Evolutionary conservation across 1,284 basidiomycete species (phyloP).

Genomic region (Ceratobasidium sp.): DNA sequence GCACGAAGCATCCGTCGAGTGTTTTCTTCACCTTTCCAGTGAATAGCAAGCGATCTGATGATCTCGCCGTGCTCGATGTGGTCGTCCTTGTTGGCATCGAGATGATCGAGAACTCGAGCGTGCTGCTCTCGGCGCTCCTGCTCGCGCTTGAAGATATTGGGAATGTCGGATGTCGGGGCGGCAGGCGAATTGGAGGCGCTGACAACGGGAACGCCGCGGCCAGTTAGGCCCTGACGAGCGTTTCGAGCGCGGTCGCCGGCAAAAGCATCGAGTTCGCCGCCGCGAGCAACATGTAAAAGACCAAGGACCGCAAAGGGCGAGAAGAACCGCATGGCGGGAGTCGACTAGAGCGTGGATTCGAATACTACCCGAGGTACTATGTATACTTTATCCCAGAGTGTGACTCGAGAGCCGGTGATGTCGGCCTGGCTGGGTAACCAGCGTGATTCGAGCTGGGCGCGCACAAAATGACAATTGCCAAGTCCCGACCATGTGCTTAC

Average conservation of each 20-base stretch:
- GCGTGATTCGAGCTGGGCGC: too few species aligned
- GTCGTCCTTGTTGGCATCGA: slow-evolving; percentile 15
- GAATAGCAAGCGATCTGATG: background rate
- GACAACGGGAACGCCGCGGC: background rate
- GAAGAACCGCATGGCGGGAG: slow-evolving; percentile 9
- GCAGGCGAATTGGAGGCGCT: background rate
- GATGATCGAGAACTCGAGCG: background rate
- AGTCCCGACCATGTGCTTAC: too few species aligned
- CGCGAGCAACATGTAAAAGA: slow-evolving; percentile 6
- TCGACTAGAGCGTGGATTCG: too few species aligned
- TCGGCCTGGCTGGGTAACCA: too few species aligned
- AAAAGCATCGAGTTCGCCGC: slow-evolving; percentile 9
- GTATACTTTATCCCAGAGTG: background rate
- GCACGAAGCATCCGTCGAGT: slow-evolving; percentile 4
- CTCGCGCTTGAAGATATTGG: background rate
- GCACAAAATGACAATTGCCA: too few species aligned
- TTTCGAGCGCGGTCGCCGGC: slow-evolving; percentile 8
- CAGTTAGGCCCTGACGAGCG: background rate
- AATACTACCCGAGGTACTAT: too few species aligned
- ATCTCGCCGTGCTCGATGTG: slow-evolving; percentile 8
- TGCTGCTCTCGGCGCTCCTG: background rate
- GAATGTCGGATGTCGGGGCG: background rate
- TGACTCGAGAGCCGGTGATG: too few species aligned
- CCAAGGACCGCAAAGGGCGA: slow-evolving; percentile 14
- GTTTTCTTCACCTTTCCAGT: background rate